These are phyloP conservation scores for Corrigiola litoralis DNA, from an alignment of 179 eudicot genomes.

Conservation along the genomic window DNA sequence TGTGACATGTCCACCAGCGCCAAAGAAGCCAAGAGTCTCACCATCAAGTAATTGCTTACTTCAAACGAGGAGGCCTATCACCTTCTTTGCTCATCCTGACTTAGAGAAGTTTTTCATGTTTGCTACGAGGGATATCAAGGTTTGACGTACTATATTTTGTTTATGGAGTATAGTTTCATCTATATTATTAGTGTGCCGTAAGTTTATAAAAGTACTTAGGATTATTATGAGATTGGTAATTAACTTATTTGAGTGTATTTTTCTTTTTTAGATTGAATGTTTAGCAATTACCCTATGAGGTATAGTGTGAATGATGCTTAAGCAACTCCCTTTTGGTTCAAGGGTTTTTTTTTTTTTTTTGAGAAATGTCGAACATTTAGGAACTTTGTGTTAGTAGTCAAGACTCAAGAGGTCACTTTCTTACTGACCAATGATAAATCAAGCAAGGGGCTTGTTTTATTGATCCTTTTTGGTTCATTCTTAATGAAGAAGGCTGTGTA, in stretches of 20 bases:
- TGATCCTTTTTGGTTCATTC: not conserved
- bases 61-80: slow-evolving; percentile 20
- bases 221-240: not conserved
- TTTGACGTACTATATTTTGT: slow-evolving; percentile 17
- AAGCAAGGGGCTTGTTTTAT: slow-evolving; percentile 28
- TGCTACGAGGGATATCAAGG: slow-evolving; percentile 35
- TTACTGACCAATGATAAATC: slow-evolving; percentile 24
- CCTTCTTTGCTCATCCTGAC: slow-evolving; percentile 41
- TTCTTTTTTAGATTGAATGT: slow-evolving; percentile 1
- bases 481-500: not conserved
- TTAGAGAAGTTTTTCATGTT: slow-evolving; percentile 36
- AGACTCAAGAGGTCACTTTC: slow-evolving; percentile 20
- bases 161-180: not conserved
- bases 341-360: slow-evolving; percentile 12
- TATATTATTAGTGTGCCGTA: slow-evolving; percentile 2
- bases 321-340: slow-evolving; percentile 17
- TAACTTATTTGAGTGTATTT: not conserved
- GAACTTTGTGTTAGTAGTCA: not conserved
- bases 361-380: not conserved
- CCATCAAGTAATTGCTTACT: not conserved
- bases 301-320: slow-evolving; percentile 24
- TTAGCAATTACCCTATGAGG: not conserved
- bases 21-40: slow-evolving; percentile 28
- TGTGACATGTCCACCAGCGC: slow-evolving; percentile 37
- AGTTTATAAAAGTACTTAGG: too few relatives aligned